These are phyloP conservation scores for Neoboletus brunneissimus DNA, from an alignment of 768 basidiomycete species.

Conservation along the genomic window DNA sequence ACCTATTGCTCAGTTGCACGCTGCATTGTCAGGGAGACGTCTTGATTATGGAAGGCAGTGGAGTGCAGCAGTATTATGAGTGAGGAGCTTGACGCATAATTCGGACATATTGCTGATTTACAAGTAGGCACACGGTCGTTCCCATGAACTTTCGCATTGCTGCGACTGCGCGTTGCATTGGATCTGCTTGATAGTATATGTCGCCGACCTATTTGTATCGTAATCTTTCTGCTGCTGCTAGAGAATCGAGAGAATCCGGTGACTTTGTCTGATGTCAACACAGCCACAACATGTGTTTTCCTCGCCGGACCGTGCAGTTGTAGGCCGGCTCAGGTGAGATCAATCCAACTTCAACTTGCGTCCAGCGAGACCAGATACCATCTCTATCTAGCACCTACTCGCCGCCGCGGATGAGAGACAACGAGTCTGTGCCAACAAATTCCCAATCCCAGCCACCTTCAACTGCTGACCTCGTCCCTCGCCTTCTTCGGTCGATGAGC, in stretches of 20 bases:
- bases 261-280: conserved; percentile 1
- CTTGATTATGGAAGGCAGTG: conserved; percentile 71
- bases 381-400: neutral
- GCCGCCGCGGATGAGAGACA: conserved; percentile 5
- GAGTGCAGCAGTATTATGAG: conserved; percentile 70
- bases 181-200: conserved; percentile 24
- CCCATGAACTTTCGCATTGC: conserved; percentile 77
- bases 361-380: neutral
- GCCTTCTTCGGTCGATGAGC: conserved; percentile 19
- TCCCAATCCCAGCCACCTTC: neutral
- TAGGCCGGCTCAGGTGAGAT: neutral
- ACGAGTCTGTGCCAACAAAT: neutral
- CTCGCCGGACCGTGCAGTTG: neutral
- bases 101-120: conserved; percentile 10
- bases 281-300: conserved; percentile 14
- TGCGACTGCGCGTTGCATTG: conserved; percentile 72
- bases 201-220: conserved; percentile 1
- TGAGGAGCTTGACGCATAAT: conserved; percentile 32
- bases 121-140: conserved; percentile 66
- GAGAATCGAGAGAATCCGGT: too few species aligned
- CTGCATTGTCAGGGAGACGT: conserved; percentile 64
- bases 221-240: neutral
- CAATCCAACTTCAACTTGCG: neutral
- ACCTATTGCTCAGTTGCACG: conserved; percentile 3
- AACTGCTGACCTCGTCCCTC: conserved; percentile 3